A percentile compares a stretch with the other conserved stretches of the same genome.
phyloP scores from a whole-genome alignment of 345 rosid genomes.

The Camelina sativa region DNA sequence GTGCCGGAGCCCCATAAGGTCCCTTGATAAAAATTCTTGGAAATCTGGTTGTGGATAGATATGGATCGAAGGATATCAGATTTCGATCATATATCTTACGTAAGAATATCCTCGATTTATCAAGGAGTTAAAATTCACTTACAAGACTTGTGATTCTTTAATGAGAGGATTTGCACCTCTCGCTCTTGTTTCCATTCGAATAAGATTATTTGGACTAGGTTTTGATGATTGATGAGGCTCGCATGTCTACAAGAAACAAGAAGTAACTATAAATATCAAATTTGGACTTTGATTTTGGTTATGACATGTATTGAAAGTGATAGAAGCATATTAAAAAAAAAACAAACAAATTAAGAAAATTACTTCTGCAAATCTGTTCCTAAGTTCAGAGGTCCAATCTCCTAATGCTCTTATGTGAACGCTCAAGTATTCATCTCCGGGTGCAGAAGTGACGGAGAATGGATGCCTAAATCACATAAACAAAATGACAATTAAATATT shows the following conservation, averaged over 20 bases:
- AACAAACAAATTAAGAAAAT: neutral
- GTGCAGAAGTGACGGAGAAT: conserved; percentile 91
- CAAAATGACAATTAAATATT: neutral
- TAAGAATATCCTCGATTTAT: neutral
- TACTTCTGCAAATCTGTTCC: conserved; percentile 63
- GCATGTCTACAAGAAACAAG: conserved; percentile 58
- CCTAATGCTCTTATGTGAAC: conserved; percentile 90
- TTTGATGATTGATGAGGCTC: conserved; percentile 51
- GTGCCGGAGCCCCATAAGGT: conserved; percentile 97
- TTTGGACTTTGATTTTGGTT: neutral
- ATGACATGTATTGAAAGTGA: neutral
- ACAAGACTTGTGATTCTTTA: conserved; percentile 60
- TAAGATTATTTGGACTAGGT: conserved; percentile 51
- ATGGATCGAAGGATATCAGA: neutral
- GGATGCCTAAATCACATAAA: conserved; percentile 68
- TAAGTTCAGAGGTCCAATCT: conserved; percentile 90
- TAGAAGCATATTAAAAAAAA: neutral
- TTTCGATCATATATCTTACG: neutral
- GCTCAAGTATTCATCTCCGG: conserved; percentile 80
- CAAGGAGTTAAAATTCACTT: conserved; percentile 21
- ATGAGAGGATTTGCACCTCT: conserved; percentile 39
- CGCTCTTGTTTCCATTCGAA: conserved; percentile 74
- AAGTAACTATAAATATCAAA: neutral
- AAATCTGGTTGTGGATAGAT: conserved; percentile 51
- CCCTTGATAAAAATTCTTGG: conserved; percentile 80